Evolutionary conservation across 2,329 filamentous ascomycete genomes (phyloP).

Genomic region (Karstenula rhodostoma): DNA sequence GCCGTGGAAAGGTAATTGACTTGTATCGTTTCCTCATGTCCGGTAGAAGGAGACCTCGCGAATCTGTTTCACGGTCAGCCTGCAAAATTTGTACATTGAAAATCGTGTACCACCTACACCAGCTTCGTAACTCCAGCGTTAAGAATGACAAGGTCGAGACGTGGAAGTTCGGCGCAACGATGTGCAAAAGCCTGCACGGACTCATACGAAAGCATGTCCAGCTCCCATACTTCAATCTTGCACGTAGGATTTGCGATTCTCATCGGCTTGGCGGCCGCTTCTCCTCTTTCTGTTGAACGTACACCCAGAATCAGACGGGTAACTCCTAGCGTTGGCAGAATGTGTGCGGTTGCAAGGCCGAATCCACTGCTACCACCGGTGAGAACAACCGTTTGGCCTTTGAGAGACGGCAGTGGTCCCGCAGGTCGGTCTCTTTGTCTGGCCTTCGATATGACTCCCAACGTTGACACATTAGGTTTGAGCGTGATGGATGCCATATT

Average conservation of each 20-base stretch:
- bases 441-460: background rate
- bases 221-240: conserved; percentile 27
- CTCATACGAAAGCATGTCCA: conserved; percentile 26
- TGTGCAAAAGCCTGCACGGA: conserved; percentile 22
- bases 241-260: conserved; percentile 19
- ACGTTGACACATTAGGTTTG: background rate
- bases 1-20: conserved; percentile 64
- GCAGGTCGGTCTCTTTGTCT: background rate
- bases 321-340: background rate
- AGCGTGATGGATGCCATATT: background rate
- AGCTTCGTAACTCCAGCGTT: conserved; percentile 38
- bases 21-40: conserved; percentile 42
- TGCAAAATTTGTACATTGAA: too few species aligned
- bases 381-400: background rate
- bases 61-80: background rate
- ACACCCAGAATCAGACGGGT: background rate
- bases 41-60: conserved; percentile 23
- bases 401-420: background rate
- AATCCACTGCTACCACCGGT: conserved; percentile 1
- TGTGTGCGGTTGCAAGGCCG: background rate
- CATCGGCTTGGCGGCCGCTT: conserved; percentile 27
- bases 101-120: conserved; percentile 17
- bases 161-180: conserved; percentile 13
- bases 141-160: conserved; percentile 32
- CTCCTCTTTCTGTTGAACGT: conserved; percentile 29